Evolutionary conservation across 2,329 filamentous ascomycete species (phyloP), one percentile per base, ranked within the genome.

Genomic region (Phialophora macrospora): DNA sequence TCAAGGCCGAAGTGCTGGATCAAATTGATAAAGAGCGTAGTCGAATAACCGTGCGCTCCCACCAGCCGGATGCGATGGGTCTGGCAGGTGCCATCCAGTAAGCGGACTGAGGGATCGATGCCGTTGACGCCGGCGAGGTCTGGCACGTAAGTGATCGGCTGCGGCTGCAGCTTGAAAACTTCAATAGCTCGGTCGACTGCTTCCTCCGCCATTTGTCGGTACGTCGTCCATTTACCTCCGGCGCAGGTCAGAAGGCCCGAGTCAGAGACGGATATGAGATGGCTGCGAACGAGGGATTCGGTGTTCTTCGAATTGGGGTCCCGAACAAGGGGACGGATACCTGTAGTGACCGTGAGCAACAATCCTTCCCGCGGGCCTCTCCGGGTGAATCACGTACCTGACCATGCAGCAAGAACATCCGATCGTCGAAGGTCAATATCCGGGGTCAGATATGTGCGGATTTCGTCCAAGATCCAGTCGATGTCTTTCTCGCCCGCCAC

Each of bases 1-100:
- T 97, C 93, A 62, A 97, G 81, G 68, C 92, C 92, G 75, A 92
- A 97, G 80, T 96, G 91, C 78, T 97, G 93, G 75, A 97, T 95
- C 48, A 97, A 82, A 78, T 95, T 93, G 83, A 97, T 97, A 81
- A 96, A 97, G 24, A 97, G 87, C 1, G 93, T 91, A 78, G 93
- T 93, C 77, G 89, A 92, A 81, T 89, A 96, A 62, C 92, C 92
- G 77, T 96, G 92, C 11, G 92, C 91, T 72, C 92, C 92, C 66
- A 95, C 83, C 44, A 96, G 83, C 63, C 90, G 88, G 62, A 96
- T 89, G 72, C 89, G 87, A 77, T 95, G 91, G 1, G 92, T 96
- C 76, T 94, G 90, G 80, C 92, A 96, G 54, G 82, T 84, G 52
- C 92, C 92, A 73, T 90, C 87, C 38, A 70, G 59, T 12, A 72